A percentile compares a stretch with the other conserved stretches of the same genome.
Conservation (phyloP, 805 yeast genomes). For the Metschnikowia lunata region DNA sequence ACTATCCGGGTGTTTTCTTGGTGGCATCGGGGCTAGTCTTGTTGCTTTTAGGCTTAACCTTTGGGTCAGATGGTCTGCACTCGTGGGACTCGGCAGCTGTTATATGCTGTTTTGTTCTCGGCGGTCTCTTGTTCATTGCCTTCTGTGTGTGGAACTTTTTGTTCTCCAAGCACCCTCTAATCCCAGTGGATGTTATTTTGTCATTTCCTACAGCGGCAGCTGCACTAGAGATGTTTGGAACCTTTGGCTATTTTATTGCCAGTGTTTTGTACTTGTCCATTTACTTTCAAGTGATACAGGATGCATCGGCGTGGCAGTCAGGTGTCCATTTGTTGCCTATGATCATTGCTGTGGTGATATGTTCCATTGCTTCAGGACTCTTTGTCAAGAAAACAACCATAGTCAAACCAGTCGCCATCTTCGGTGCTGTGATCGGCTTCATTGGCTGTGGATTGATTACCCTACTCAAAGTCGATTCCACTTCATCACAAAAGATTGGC, state of each 20-base stretch:
- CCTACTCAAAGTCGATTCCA: conserved; percentile 38
- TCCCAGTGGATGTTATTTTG: conserved; percentile 16
- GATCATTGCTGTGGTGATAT: conserved; percentile 35
- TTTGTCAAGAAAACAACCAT: conserved; percentile 33
- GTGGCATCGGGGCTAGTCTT: conserved; percentile 20
- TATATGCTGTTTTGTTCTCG: conserved; percentile 21
- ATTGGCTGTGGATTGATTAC: conserved; percentile 44
- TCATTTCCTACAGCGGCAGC: conserved; percentile 15
- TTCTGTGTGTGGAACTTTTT: conserved; percentile 19
- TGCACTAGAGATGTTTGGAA: conserved; percentile 11
- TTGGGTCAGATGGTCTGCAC: conserved; percentile 19
- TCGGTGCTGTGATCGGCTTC: conserved; percentile 32
- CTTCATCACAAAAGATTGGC: conserved; percentile 37
- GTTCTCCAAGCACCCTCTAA: conserved; percentile 17
- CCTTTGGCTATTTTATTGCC: conserved; percentile 19
- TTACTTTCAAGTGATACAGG: conserved; percentile 49
- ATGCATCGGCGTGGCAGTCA: conserved; percentile 38
- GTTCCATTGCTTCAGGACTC: conserved; percentile 37
- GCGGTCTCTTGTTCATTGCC: conserved; percentile 16
- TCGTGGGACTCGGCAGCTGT: conserved; percentile 23
- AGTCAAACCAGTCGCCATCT: conserved; percentile 39
- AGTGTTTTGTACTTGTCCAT: conserved; percentile 30
- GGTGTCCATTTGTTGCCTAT: conserved; percentile 45
- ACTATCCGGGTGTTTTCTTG: conserved; percentile 21
- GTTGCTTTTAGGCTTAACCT: conserved; percentile 22